phyloP scores from a whole-genome alignment of 345 rosid species.

The thale cress (Arabidopsis thaliana) region TAIR10.1 NC_003076.8:20126001-20126500 shows the following conservation, averaged over 20 bases:
- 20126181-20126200: constrained; percentile 81
- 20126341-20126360: constrained; percentile 50
- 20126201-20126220: constrained; percentile 69
- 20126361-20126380: constrained; percentile 51
- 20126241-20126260: constrained; percentile 62
- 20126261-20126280: constrained; percentile 55
- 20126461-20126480: constrained; percentile 46
- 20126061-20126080: constrained; percentile 73
- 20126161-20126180: constrained; percentile 90
- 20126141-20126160: constrained; percentile 77
- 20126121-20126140: constrained; percentile 88
- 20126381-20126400: constrained; percentile 54
- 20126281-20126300: constrained; percentile 48
- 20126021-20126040: constrained; percentile 3
- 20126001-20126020: constrained; percentile 8
- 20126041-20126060: constrained; percentile 68
- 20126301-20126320: constrained; percentile 54
- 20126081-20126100: constrained; percentile 78
- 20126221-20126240: constrained; percentile 69
- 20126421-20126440: constrained; percentile 54
- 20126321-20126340: constrained; percentile 67
- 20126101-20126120: constrained; percentile 90
- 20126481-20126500: constrained; percentile 47
- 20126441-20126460: constrained; percentile 51
- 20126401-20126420: constrained; percentile 53